Evolutionary conservation across 192 early-diverging fungal genomes (phyloP), one percentile per base, ranked within the genome.

Genomic region (Spizellomyces punctatus): DNA sequence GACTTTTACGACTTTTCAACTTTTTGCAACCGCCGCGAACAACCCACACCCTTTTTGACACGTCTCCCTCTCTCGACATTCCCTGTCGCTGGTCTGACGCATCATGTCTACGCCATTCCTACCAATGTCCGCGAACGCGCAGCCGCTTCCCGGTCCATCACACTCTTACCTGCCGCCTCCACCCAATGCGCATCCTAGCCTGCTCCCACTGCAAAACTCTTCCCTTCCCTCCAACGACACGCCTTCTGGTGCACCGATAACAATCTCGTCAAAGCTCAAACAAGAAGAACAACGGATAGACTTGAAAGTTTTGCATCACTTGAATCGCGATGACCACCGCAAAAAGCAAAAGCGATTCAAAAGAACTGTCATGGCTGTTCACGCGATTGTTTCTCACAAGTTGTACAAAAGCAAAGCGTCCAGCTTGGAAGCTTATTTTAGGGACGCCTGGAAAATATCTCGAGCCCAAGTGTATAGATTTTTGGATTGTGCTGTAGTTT

Each of bases 401-500:
- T 66, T 84, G 7, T 84, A 84, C 72, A 82, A 77, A 58, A 69
- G 60, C 21, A 79, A 74, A 46, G 58, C 80, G 43, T 46, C 55
- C 6, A 66, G 61, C 22, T 64, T 84, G 41, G 82, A 84, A 63
- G 46, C 73, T 5, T 84, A 84, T 62, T 84, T 84, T 50, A 60
- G 73, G 21, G 77, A 79, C n/a, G 64, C 68, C 21, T 84, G 82
- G 82, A 81, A 80, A 58, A 84, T 84, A 56, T 76, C 73, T 7
- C 59, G 82, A 14, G 82, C 82, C 5, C 82, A 84, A 63, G 80
- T 82, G 16, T 85, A 85, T 56, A 63, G 83, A 55, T 85, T 85
- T 60, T 46, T 85, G 64, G 83, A 85, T 64, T 83, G 82, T 61
- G 82, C 82, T 45, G 48, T 68, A 5, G 81, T 84, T 64, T 67